Conservation (phyloP, 345 rosid genomes). For the Salix purpurea region DNA sequence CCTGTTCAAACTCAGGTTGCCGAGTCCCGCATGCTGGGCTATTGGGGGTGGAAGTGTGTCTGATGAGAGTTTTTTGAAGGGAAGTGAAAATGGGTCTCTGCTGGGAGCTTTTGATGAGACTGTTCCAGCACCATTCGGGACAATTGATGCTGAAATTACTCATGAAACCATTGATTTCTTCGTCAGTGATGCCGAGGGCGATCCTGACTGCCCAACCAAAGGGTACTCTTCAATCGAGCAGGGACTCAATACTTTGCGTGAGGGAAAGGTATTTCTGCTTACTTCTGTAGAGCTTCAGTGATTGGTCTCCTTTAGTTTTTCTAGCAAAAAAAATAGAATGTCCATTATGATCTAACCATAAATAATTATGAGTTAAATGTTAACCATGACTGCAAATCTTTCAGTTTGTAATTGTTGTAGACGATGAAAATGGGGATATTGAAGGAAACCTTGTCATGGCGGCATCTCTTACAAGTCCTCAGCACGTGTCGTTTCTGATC, state of each 20-base stretch:
- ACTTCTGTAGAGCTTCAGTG: no score
- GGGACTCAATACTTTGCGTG: conserved; percentile 50
- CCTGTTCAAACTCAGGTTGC: conserved; percentile 29
- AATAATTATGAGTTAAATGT: no score
- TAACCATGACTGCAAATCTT: conserved; percentile 15
- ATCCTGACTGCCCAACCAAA: conserved; percentile 79
- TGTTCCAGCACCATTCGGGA: conserved; percentile 39
- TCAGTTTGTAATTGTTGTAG: conserved; percentile 87
- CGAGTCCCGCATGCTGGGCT: conserved; percentile 31
- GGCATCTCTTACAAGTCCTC: conserved; percentile 51
- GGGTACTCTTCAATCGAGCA: conserved; percentile 66
- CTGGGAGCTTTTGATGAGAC: conserved; percentile 34
- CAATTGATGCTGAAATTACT: conserved; percentile 51
- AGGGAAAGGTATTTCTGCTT: conserved; percentile 54
- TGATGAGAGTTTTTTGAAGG: conserved; percentile 38
- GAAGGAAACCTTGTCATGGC: conserved; percentile 86
- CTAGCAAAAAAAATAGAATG: no score
- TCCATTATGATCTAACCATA: no score
- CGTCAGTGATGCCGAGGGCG: conserved; percentile 87
- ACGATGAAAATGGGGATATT: conserved; percentile 65
- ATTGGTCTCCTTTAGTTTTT: no score
- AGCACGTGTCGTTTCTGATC: conserved; percentile 57
- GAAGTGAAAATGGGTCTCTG: conserved; percentile 40
- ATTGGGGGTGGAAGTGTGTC: conserved; percentile 38
- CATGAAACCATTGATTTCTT: conserved; percentile 71